A percentile compares a stretch with the other conserved stretches of the same genome.
These are phyloP conservation scores for Echinochloa phyllopogon DNA, from an alignment of 176 grass and related monocot species.

Conservation along the genomic window DNA sequence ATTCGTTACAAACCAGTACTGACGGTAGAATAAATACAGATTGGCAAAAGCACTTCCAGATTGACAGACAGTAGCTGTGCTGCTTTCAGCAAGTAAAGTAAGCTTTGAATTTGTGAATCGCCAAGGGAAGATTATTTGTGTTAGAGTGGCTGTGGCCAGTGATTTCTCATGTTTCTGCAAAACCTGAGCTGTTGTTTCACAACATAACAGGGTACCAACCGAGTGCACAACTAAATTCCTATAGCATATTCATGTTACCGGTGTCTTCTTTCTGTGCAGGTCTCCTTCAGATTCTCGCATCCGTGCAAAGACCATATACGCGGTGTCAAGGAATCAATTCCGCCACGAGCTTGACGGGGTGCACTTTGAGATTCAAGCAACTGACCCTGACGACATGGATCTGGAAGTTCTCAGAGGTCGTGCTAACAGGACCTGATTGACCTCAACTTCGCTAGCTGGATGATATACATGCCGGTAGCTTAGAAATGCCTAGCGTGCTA, in stretches of 20 bases:
- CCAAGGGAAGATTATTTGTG: not conserved
- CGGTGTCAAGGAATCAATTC: slow-evolving; percentile 64
- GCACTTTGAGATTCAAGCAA: slow-evolving; percentile 84
- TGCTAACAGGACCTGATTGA: slow-evolving; percentile 53
- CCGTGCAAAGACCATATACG: slow-evolving; percentile 70
- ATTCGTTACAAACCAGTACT: not conserved
- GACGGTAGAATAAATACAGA: not conserved
- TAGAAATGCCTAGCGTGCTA: slow-evolving; percentile 18
- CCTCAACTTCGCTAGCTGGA: slow-evolving; percentile 9
- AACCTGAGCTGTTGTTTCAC: not conserved
- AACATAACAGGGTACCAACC: not conserved
- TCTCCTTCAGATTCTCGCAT: slow-evolving; percentile 69
- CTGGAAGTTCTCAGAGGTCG: slow-evolving; percentile 62
- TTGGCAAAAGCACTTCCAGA: not conserved
- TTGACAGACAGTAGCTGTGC: not conserved
- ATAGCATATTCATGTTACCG: not conserved
- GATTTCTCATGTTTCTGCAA: slow-evolving; percentile 11
- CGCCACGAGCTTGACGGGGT: slow-evolving; percentile 71
- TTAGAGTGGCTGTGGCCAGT: not conserved
- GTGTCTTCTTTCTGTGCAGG: slow-evolving; percentile 39
- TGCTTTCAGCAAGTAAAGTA: not conserved
- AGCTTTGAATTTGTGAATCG: not conserved
- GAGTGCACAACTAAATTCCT: not conserved
- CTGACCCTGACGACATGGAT: slow-evolving; percentile 68
- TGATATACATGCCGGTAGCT: slow-evolving; percentile 19